These are phyloP conservation scores for Termitomyces sp. DNA, from an alignment of 768 basidiomycete genomes.

Conservation along the genomic window DNA sequence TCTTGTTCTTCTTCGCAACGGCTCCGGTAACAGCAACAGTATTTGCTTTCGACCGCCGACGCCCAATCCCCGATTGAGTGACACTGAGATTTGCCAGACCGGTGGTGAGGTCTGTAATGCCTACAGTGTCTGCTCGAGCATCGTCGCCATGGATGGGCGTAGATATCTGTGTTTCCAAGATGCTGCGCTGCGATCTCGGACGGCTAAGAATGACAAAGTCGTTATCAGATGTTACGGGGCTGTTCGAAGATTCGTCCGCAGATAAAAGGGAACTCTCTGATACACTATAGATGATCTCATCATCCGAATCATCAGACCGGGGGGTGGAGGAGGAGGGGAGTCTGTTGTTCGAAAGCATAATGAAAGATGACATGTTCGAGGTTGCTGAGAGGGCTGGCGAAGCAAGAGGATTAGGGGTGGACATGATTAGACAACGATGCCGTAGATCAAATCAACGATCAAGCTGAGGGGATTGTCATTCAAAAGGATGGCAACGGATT, in stretches of 20 bases:
- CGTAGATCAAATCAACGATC: neutral
- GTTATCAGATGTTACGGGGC: conserved; percentile 36
- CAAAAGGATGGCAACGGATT: conserved; percentile 4
- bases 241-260: conserved; percentile 20
- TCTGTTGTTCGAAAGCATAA: conserved; percentile 13
- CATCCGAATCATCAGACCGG: conserved; percentile 39
- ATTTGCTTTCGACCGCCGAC: neutral
- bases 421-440: neutral
- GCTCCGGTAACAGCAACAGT: neutral
- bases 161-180: conserved; percentile 4
- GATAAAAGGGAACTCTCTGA: conserved; percentile 30
- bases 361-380: conserved; percentile 20
- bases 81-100: conserved; percentile 10
- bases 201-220: conserved; percentile 45
- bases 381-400: conserved; percentile 19
- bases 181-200: conserved; percentile 8
- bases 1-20: conserved; percentile 3
- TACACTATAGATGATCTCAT: conserved; percentile 53
- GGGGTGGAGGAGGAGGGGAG: conserved; percentile 8
- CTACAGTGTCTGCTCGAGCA: conserved; percentile 3
- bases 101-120: conserved; percentile 8
- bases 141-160: conserved; percentile 5
- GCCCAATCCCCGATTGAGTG: neutral
- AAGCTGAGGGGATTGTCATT: neutral
- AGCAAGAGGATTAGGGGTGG: conserved; percentile 10